Base-by-base conservation (phyloP, 306 rosid species). In the Vigna unguiculata region DNA sequence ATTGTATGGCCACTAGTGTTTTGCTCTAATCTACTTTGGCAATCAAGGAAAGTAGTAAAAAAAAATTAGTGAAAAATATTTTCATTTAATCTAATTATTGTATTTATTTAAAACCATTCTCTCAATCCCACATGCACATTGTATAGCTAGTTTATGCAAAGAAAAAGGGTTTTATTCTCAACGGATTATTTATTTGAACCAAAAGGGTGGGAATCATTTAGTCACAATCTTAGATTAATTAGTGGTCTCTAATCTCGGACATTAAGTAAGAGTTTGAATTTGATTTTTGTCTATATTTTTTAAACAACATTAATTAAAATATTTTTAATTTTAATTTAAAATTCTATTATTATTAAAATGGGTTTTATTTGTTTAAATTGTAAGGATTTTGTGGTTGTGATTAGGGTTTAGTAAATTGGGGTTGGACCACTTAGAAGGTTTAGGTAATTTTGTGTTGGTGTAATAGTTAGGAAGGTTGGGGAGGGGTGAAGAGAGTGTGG, bases 341-440 rank as follows among this genome's bases (percentile, higher is more conserved):
- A 25, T 25, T 25, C 30, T 25, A 25, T 3, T 25, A 25, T 25
- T 25, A 25, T 25, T 25, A 25, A 25, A 25, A 25, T 25, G 30
- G 30, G 30, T 25, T 25, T 4, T 30, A 30, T 30, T 30, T 32
- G 4, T 32, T 5, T 0, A 32, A 32, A 32, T 32, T 5, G 36
- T 4, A 32, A 32, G 59, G 52, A 34, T 24, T 13, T 54, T n/a
- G 58, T n/a, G 67, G 32, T 78, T 58, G 45, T 69, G 62, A 32
- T 78, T 47, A 58, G 41, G 69, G 62, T 45, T 40, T 57, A 25
- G 75, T 57, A 20, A 43, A 12, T 63, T 57, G 43, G 28, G 28
- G 15, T 69, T 58, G 62, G 82, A 78, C 76, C 82, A 69, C 69
- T 46, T 46, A 19, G 38, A 57, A 43, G 51, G 75, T 78, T 30